Percentiles rank a stretch among this genome's conserved stretches.
phyloP scores from a whole-genome alignment of 768 basidiomycete genomes.

The Goffeauzyma gilvescens region DNA sequence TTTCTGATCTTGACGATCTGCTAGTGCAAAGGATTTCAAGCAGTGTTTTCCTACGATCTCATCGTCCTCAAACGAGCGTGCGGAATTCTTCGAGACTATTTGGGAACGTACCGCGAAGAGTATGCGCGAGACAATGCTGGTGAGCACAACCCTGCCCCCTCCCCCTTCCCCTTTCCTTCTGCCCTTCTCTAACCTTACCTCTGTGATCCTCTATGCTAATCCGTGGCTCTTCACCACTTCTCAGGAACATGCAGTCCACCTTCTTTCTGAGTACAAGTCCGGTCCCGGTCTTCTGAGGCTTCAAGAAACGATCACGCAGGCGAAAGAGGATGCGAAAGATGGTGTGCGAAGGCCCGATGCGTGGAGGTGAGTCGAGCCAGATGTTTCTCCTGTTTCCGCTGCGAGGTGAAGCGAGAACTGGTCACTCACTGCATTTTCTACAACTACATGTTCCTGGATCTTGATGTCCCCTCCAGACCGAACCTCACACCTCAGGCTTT shows the following conservation, averaged over 20 bases:
- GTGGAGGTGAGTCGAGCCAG: slow-evolving; percentile 21
- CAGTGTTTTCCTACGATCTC: slow-evolving; percentile 14
- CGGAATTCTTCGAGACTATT: slow-evolving; percentile 14
- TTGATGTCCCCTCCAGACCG: slow-evolving; percentile 11
- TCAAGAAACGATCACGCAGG: slow-evolving; percentile 21
- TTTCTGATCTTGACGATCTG: not conserved
- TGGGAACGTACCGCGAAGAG: slow-evolving; percentile 11
- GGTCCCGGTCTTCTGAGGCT: slow-evolving; percentile 17
- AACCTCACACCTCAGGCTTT: slow-evolving; percentile 22
- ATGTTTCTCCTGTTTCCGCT: not conserved
- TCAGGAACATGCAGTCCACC: slow-evolving; percentile 13
- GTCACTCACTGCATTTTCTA: not conserved
- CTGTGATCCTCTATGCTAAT: no score
- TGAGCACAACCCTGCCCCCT: slow-evolving; percentile 10
- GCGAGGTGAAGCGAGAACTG: not conserved
- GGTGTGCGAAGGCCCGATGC: slow-evolving; percentile 15
- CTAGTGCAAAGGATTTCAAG: slow-evolving; percentile 17
- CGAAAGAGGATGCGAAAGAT: slow-evolving; percentile 6
- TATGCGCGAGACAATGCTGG: slow-evolving; percentile 20
- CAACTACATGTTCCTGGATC: no score
- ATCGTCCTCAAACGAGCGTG: slow-evolving; percentile 7
- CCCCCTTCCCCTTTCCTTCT: not conserved
- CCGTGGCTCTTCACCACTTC: not conserved
- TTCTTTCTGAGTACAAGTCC: slow-evolving; percentile 20
- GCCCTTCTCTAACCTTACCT: no score